Evolutionary conservation across 805 yeast genomes (phyloP).

Genomic region (Starmera pachycereana): DNA sequence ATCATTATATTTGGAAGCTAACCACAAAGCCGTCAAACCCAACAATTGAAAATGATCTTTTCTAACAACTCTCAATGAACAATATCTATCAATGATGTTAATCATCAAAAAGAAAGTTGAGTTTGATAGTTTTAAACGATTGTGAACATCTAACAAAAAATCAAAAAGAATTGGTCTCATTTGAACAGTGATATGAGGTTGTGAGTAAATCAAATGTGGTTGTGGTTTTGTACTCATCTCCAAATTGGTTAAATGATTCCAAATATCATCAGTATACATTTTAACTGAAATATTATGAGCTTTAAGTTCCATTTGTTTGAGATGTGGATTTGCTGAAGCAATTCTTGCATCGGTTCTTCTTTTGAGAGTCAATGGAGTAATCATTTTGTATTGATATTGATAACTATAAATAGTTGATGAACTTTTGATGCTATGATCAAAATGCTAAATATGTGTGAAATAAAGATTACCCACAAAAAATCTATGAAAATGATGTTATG

Average conservation of each 20-base stretch:
- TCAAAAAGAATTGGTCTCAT: slow-evolving; percentile 78
- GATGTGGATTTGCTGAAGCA: slow-evolving; percentile 26
- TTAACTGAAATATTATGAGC: slow-evolving; percentile 32
- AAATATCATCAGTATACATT: slow-evolving; percentile 35
- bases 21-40: slow-evolving; percentile 84
- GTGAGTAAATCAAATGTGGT: slow-evolving; percentile 22
- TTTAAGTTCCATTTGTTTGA: slow-evolving; percentile 37
- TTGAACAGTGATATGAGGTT: slow-evolving; percentile 29
- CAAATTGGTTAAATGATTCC: slow-evolving; percentile 23
- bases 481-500: too few species aligned
- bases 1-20: slow-evolving; percentile 71
- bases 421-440: too few species aligned
- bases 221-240: slow-evolving; percentile 21
- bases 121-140: slow-evolving; percentile 49
- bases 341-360: slow-evolving; percentile 16
- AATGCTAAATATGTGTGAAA: too few species aligned
- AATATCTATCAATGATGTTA: slow-evolving; percentile 75
- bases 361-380: slow-evolving; percentile 15
- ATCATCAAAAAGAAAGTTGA: slow-evolving; percentile 60
- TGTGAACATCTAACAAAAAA: slow-evolving; percentile 64
- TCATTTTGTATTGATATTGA: background rate
- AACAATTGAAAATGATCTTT: slow-evolving; percentile 78
- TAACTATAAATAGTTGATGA: too few species aligned
- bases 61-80: slow-evolving; percentile 69
- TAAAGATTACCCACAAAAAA: too few species aligned